These are phyloP conservation scores for Paracorniculantispora psalliotae DNA, from an alignment of 2,329 filamentous ascomycete genomes.

Conservation along the genomic window DNA sequence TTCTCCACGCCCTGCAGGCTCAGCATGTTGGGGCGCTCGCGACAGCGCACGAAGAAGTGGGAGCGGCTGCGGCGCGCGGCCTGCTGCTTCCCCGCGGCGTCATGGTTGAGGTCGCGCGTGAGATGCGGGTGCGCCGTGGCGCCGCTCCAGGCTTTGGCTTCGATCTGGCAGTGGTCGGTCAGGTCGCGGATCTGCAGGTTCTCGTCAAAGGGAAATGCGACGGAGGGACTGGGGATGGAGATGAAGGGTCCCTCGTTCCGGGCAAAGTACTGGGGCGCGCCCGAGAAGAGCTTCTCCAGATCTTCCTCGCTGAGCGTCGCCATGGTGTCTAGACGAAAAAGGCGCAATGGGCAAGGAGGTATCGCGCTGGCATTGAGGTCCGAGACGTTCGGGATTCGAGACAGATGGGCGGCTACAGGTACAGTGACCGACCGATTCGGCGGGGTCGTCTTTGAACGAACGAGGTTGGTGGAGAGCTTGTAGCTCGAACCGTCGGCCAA, in stretches of 20 bases:
- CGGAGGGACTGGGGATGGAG: slow-evolving; percentile 56
- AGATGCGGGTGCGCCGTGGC: slow-evolving; percentile 61
- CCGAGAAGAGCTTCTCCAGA: slow-evolving; percentile 66
- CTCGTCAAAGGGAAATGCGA: slow-evolving; percentile 64
- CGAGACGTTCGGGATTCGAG: not conserved
- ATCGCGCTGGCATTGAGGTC: not conserved
- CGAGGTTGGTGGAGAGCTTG: not conserved
- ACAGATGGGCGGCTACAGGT: not conserved
- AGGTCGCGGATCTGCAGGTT: slow-evolving; percentile 57
- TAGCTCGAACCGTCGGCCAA: not conserved
- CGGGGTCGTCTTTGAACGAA: not conserved
- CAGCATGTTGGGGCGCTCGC: slow-evolving; percentile 65
- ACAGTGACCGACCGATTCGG: not conserved
- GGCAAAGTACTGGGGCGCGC: slow-evolving; percentile 68
- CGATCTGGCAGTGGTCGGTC: slow-evolving; percentile 59
- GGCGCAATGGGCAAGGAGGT: not conserved
- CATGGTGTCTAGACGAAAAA: slow-evolving; percentile 34
- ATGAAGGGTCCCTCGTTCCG: slow-evolving; percentile 55
- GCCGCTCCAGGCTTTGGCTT: slow-evolving; percentile 58
- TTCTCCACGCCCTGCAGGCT: slow-evolving; percentile 67
- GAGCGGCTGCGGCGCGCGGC: slow-evolving; percentile 43
- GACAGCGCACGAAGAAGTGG: slow-evolving; percentile 55
- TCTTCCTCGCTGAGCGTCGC: slow-evolving; percentile 53
- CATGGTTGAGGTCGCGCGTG: slow-evolving; percentile 44
- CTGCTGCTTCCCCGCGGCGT: slow-evolving; percentile 38